These are phyloP conservation scores for Eutrema japonicum DNA, from an alignment of 345 rosid species.

Conservation along the genomic window DNA sequence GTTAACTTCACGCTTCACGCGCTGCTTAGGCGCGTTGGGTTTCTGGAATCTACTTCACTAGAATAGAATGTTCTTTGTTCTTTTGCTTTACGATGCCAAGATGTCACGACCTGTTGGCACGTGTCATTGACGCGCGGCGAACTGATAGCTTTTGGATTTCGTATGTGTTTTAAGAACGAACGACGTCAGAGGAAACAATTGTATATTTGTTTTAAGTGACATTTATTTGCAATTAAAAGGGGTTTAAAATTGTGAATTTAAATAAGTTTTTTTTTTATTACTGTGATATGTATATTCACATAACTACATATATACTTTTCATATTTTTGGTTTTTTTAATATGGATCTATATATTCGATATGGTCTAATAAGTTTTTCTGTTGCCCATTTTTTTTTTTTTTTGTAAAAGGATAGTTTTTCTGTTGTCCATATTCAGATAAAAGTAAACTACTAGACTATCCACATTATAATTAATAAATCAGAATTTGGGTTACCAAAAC, in stretches of 20 bases:
- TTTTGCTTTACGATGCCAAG: slow-evolving; percentile 30
- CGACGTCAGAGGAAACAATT: not conserved
- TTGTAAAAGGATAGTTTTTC: too few relatives aligned
- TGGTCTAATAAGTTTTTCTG: not conserved
- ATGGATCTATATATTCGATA: not conserved
- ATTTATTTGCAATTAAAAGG: too few relatives aligned
- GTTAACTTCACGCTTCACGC: slow-evolving; percentile 12
- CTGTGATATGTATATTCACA: too few relatives aligned
- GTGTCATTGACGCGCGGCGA: slow-evolving; percentile 40
- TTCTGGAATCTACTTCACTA: slow-evolving; percentile 26
- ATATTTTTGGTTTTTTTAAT: too few relatives aligned
- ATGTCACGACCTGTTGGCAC: slow-evolving; percentile 29
- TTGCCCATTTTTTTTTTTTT: too few relatives aligned
- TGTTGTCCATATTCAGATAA: not conserved
- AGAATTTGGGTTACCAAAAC: not conserved
- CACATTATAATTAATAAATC: not conserved
- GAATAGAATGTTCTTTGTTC: slow-evolving; percentile 44
- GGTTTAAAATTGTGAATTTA: too few relatives aligned
- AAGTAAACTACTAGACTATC: not conserved
- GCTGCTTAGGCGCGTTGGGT: not conserved
- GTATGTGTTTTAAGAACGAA: not conserved
- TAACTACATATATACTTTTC: too few relatives aligned
- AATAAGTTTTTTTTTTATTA: too few relatives aligned
- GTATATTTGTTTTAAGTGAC: too few relatives aligned
- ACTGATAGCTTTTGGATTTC: not conserved